Evolutionary conservation across 2,329 filamentous ascomycete genomes (phyloP), one percentile per base, ranked within the genome.

Genomic region (Hypoxylon sp.): DNA sequence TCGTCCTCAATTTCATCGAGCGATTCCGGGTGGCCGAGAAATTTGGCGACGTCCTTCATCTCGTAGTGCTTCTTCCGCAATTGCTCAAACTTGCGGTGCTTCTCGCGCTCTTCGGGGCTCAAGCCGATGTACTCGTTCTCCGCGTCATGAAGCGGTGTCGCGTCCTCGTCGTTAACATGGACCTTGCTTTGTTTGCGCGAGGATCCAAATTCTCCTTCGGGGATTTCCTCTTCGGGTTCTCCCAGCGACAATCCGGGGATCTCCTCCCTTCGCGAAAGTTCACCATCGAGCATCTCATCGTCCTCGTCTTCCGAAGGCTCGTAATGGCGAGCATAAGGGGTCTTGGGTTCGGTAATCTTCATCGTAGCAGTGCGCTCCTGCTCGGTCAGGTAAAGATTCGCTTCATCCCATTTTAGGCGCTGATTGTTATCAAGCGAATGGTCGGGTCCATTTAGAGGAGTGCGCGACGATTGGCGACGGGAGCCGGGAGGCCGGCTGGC

Each of bases 301-400:
- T 91, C 89, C 76, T 97, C 91, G 10, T 93, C 95, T 77, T 98
- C 93, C 46, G 89, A 80, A 3, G 94, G 94, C 77, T 98, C 93
- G 81, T 98, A 98, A 76, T 94, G 93, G 77, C 91, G 92, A 37
- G 93, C 96, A 79, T 95, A 99, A 3, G 96, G 96, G 6, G 96
- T 99, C 86, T 99, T 99, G 68, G 96, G 96, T 83, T 99, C 96
- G 73, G 94, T 93, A 72, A 99, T 99, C 86, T 98, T 99, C 96
- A 99, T 99, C 65, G 94, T 98, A 69, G 92, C 91, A 66, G 91
- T 93, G 81, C 93, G 94, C 81, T 98, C 93, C 81, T 98, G 95
- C 83, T 99, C 96, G 6, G 96, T 96, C 58, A 99, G 87, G 82
- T 98, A 99, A 32, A 99, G 87, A 78, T 99, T 99, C 50, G 93